A percentile compares a stretch with the other conserved stretches of the same genome.
Evolutionary conservation across 257 asterid genomes (phyloP).

Genomic region (Thymus mandschuricus): DNA sequence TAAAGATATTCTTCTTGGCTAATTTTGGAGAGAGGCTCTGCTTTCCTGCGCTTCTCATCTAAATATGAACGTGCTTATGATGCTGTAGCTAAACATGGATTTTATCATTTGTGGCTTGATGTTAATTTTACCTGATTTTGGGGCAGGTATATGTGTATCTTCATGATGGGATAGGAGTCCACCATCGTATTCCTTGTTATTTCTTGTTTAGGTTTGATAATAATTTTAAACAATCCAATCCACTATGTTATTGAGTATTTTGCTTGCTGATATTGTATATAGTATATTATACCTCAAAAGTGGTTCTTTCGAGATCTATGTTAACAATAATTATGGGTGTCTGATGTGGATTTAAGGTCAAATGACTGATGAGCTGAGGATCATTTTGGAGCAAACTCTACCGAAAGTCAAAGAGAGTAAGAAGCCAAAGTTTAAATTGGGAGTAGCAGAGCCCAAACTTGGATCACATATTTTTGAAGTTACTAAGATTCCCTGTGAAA

Average conservation of each 20-base stretch:
- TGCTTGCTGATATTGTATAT: neutral
- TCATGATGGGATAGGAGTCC: neutral
- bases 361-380: conserved; percentile 88
- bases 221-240: neutral
- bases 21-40: too few relatives aligned
- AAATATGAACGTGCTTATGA: neutral
- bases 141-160: neutral
- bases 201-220: neutral
- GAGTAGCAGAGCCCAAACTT: conserved; percentile 86
- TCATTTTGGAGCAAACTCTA: conserved; percentile 71
- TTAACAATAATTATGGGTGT: conserved; percentile 13
- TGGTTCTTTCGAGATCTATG: neutral
- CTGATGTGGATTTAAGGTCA: conserved; percentile 53
- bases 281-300: neutral
- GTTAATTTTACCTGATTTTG: neutral
- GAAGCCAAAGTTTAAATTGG: conserved; percentile 81
- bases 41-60: too few relatives aligned
- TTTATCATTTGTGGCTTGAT: neutral
- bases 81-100: neutral
- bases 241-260: neutral
- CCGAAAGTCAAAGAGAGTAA: conserved; percentile 89
- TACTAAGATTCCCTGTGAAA: conserved; percentile 86
- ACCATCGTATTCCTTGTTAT: neutral
- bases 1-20: too few relatives aligned
- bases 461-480: conserved; percentile 83